These are phyloP conservation scores for Calcarisporium arbuscula DNA, from an alignment of 2,329 filamentous ascomycete species.

Conservation along the genomic window DNA sequence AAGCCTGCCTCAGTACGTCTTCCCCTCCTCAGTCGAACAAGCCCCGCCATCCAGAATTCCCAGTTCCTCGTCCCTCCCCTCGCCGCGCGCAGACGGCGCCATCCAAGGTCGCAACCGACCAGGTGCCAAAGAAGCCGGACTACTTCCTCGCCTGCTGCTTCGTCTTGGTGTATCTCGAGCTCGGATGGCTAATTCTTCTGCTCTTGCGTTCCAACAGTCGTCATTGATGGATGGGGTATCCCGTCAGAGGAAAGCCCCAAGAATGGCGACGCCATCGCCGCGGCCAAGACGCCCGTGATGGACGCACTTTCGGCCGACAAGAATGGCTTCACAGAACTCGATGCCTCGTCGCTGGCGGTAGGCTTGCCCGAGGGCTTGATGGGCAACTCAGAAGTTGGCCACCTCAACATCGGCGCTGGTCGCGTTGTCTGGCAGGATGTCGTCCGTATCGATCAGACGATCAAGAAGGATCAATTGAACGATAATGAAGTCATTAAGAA, in stretches of 20 bases:
- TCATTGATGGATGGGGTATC: constrained; percentile 98
- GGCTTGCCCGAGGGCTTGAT: constrained; percentile 94
- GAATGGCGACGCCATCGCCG: constrained; percentile 90
- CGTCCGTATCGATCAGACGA: constrained; percentile 88
- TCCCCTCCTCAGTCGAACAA: constrained; percentile 19
- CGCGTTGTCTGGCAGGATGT: constrained; percentile 98
- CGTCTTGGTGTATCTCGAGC: constrained; percentile 49
- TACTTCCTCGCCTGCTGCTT: constrained; percentile 43
- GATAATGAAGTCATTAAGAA: constrained; percentile 70
- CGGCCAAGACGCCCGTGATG: constrained; percentile 91
- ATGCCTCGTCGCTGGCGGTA: constrained; percentile 92
- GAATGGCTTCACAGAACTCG: constrained; percentile 85
- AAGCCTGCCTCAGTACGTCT: constrained; percentile 57
- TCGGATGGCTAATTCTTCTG: constrained; percentile 54
- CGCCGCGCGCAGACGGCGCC: constrained; percentile 16
- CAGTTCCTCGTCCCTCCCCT: constrained; percentile 11
- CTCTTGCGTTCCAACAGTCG: constrained; percentile 59
- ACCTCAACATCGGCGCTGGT: constrained; percentile 96
- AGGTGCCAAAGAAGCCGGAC: constrained; percentile 18
- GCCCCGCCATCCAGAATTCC: background rate
- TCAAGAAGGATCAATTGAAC: constrained; percentile 78
- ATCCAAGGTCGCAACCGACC: constrained; percentile 6
- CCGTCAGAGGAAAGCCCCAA: constrained; percentile 73
- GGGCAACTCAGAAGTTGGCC: constrained; percentile 98
- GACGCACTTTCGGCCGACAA: constrained; percentile 78